These are phyloP conservation scores for Hyphopichia homilentoma DNA, from an alignment of 805 yeast genomes.

Conservation along the genomic window DNA sequence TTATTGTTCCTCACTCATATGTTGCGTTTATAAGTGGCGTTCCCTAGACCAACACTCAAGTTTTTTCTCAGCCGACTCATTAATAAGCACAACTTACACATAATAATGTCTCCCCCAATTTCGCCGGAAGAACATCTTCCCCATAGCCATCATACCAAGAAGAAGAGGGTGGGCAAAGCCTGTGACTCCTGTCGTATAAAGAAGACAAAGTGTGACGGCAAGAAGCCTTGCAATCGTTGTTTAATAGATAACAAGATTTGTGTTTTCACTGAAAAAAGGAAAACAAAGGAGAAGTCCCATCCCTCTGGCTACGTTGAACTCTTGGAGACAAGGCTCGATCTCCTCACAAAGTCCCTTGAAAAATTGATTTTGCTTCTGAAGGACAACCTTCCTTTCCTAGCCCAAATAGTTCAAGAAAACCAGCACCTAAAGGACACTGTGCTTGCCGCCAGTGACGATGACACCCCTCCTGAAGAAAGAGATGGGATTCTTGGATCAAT, in stretches of 20 bases:
- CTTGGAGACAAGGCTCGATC: conserved; percentile 53
- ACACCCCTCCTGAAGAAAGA: conserved; percentile 4
- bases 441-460: not conserved
- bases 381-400: conserved; percentile 26
- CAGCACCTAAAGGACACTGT: not conserved
- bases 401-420: conserved; percentile 9
- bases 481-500: conserved; percentile 8
- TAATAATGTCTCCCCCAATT: too few species aligned
- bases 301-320: conserved; percentile 62
- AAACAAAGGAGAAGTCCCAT: conserved; percentile 50
- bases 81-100: too few species aligned
- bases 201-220: conserved; percentile 63
- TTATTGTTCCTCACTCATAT: too few species aligned
- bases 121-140: conserved; percentile 7
- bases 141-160: conserved; percentile 19
- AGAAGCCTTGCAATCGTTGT: conserved; percentile 57
- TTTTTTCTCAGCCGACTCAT: too few species aligned
- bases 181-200: conserved; percentile 62
- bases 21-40: too few species aligned
- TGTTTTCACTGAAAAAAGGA: conserved; percentile 54
- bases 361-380: conserved; percentile 30
- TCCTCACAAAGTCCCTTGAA: conserved; percentile 49
- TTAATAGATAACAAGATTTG: conserved; percentile 54
- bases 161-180: conserved; percentile 61
- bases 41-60: too few species aligned